Evolutionary conservation across 2,329 filamentous ascomycete species (phyloP), one percentile per base, ranked within the genome.

Genomic region (Cladosporium colombiae): DNA sequence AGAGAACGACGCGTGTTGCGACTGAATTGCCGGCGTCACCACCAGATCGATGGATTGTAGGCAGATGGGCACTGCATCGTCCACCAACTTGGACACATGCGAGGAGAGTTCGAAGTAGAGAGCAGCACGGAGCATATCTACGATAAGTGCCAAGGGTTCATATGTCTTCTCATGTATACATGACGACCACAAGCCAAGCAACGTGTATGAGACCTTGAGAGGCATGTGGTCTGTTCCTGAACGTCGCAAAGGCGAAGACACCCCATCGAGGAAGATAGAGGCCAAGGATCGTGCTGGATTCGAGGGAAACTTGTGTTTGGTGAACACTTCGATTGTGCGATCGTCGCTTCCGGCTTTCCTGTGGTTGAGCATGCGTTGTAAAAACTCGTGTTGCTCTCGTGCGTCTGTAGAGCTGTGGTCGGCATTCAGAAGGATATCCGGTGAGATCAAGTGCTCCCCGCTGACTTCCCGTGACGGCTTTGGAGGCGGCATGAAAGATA

Each of bases 101-200:
- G 82, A 80, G 2, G 83, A 80, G 0, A 87, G 85, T 72, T 91
- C 85, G 4, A 87, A 80, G 55, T 87, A 84, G 5, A 93, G 78
- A 0, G 88, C 85, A 68, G 89, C 89, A 14, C 84, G 81, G 14
- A 92, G 74, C 37, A 91, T 80, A 25, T 89, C 85, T 25, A 90
- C 80, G 3, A 94, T 79, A 44, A 91, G 81, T 68, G 85, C 85
- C 49, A 93, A 81, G 0, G 91, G 89, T 13, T 81, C 80, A 72
- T 88, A 86, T 77, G 86, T 81, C 69, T 82, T 81, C 70, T 93
- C 90, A 13, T 84, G 80, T 7, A 89, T 78, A 73, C 91, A 93
- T 23, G 82, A 83, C 18, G 82, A 82, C 91, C 91, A 94, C 16
- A 94, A 76, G 18, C 84, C 81, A 59, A 91, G 82, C 23, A 93